Evolutionary conservation across 768 basidiomycete genomes (phyloP).

Genomic region (Lactarius vividus): DNA sequence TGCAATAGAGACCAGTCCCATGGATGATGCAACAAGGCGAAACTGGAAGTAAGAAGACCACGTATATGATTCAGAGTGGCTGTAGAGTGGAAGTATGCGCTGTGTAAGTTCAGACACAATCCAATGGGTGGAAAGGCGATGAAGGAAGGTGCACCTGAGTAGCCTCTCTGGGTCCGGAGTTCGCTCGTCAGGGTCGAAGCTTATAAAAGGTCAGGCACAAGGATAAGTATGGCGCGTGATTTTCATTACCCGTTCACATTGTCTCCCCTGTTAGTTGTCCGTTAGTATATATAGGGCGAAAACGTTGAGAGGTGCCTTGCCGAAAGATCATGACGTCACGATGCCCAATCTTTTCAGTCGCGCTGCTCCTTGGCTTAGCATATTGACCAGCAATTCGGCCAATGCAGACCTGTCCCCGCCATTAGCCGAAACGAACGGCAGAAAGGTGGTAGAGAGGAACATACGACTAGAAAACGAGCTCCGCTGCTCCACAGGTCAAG

Average conservation of each 20-base stretch:
- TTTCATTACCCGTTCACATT: constrained; percentile 83
- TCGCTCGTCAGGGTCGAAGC: constrained; percentile 72
- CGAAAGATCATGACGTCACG: constrained; percentile 83
- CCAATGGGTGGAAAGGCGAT: neutral
- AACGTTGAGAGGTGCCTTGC: constrained; percentile 34
- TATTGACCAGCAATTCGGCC: constrained; percentile 96
- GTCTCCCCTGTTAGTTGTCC: constrained; percentile 68
- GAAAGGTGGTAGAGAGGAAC: constrained; percentile 49
- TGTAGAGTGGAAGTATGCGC: constrained; percentile 95
- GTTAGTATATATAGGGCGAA: neutral
- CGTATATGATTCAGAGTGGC: constrained; percentile 93
- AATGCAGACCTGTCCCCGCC: constrained; percentile 57
- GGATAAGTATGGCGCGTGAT: neutral
- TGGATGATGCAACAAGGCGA: constrained; percentile 90
- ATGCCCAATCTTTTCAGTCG: constrained; percentile 73
- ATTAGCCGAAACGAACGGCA: constrained; percentile 20
- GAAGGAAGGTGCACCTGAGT: constrained; percentile 50
- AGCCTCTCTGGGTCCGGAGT: constrained; percentile 89
- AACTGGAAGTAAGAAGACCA: constrained; percentile 84
- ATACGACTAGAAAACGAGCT: constrained; percentile 85
- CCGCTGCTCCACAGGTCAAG: constrained; percentile 94
- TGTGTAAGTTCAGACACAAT: constrained; percentile 32
- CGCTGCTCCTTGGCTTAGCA: constrained; percentile 88
- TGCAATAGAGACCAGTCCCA: constrained; percentile 90
- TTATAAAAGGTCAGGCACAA: constrained; percentile 31